Evolutionary conservation across 1,139 yeast genomes (phyloP), one percentile per base, ranked within the genome.

Genomic region (Suhomyces atakaporum): DNA sequence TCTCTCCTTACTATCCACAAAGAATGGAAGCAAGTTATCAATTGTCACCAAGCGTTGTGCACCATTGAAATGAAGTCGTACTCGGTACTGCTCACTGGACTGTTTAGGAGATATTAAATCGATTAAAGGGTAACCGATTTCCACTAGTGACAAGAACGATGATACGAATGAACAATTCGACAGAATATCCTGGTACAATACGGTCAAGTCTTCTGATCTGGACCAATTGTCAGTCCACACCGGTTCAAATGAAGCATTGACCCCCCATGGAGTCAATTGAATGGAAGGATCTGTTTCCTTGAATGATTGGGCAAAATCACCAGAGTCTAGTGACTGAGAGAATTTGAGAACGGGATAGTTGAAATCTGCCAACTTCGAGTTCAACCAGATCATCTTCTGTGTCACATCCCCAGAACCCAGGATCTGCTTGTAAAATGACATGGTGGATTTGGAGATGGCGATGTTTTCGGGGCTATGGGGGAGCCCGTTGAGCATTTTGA

Each of bases 161-260:
- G 88, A 81, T 2, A 86, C 87, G 47, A 86, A 77, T 0, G 95
- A 84, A 56, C 96, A 87, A 53, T 86, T 83, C n/a, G 77, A 71
- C 13, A 84, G 59, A 2, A 72, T 53, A 46, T 81, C 86, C 50
- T 81, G 87, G 51, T 70, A 66, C 14, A 73, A 54, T 4, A 50
- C 62, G 27, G 36, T 37, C 39, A 58, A 45, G 16, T 54, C 60
- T 2, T 29, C 36, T 3, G 19, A 14, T 5, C 49, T 35, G 15
- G 46, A 18, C 66, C 63, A 57, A 27, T 51, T 52, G 25, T 27
- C 39, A 14, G 37, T 27, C 2, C 13, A 48, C 33, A 53, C 33
- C n/a, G 30, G 39, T 9, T 38, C 31, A 29, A 52, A 55, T 5
- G 23, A 28, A 2, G 52, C 54, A 5, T 47, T 45, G 25, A 62